These are phyloP conservation scores for Alloteropsis semialata DNA, from an alignment of 176 grass and related monocot species.

Conservation along the genomic window DNA sequence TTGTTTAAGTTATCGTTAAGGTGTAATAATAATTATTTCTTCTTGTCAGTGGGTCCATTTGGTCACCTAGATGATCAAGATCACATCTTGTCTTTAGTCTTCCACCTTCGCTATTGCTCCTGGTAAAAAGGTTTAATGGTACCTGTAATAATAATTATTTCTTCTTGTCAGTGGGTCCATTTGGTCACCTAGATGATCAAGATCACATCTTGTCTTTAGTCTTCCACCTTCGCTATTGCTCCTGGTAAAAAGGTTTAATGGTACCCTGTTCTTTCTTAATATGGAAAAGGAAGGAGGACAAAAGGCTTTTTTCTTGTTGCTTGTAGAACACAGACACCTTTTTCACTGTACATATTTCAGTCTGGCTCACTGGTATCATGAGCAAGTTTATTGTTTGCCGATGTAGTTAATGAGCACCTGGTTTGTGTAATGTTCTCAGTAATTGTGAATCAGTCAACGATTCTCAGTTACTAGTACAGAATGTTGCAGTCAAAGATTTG, in stretches of 20 bases:
- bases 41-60: not conserved
- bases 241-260: not conserved
- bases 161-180: not conserved
- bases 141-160: not conserved
- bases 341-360: not conserved
- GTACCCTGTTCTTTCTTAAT: not conserved
- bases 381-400: not conserved
- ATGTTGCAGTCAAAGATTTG: not conserved
- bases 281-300: not conserved
- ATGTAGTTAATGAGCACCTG: not conserved
- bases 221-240: conserved; percentile 10
- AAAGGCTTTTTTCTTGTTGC: too few relatives aligned
- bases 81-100: not conserved
- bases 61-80: not conserved
- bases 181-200: not conserved
- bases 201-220: not conserved
- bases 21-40: not conserved
- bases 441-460: not conserved
- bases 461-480: not conserved
- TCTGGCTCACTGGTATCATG: not conserved
- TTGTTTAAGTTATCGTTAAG: not conserved
- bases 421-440: not conserved
- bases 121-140: too few relatives aligned
- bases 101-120: conserved; percentile 9
- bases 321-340: not conserved